Conservation (phyloP, 1,284 basidiomycete species). For the Rhodofomes roseus region DNA sequence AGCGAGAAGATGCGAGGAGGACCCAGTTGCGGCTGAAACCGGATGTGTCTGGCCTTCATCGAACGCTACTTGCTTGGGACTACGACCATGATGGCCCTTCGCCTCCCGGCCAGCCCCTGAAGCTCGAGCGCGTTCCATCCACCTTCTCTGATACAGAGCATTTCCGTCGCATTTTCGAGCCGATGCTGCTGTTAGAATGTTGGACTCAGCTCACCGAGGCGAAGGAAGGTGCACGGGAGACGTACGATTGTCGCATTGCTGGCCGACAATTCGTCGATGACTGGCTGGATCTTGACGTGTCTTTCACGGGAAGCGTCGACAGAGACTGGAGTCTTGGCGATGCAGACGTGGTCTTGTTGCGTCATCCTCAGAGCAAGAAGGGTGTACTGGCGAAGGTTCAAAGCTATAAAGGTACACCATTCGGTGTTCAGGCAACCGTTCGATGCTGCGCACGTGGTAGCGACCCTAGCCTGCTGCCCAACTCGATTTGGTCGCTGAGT, state of each 20-base stretch:
- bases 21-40: constrained; percentile 76
- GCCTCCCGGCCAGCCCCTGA: constrained; percentile 44
- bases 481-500: constrained; percentile 70
- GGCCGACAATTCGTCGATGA: constrained; percentile 67
- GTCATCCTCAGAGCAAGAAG: constrained; percentile 46
- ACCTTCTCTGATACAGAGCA: constrained; percentile 64
- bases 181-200: constrained; percentile 87
- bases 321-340: constrained; percentile 78
- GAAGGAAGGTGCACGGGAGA: constrained; percentile 59
- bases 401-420: constrained; percentile 52
- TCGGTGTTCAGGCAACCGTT: constrained; percentile 48
- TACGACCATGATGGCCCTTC: constrained; percentile 66
- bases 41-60: constrained; percentile 79
- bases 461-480: constrained; percentile 60
- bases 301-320: constrained; percentile 51
- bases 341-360: constrained; percentile 74
- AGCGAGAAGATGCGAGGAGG: constrained; percentile 59
- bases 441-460: constrained; percentile 43
- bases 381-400: constrained; percentile 77
- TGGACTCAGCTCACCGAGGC: constrained; percentile 88
- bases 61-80: constrained; percentile 84
- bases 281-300: constrained; percentile 71
- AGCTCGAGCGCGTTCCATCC: constrained; percentile 52
- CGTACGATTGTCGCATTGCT: constrained; percentile 54
- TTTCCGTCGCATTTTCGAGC: constrained; percentile 79